Evolutionary conservation across 495 filamentous ascomycete species (phyloP), one percentile per base, ranked within the genome.

Genomic region (Lineolata rhizophorae): DNA sequence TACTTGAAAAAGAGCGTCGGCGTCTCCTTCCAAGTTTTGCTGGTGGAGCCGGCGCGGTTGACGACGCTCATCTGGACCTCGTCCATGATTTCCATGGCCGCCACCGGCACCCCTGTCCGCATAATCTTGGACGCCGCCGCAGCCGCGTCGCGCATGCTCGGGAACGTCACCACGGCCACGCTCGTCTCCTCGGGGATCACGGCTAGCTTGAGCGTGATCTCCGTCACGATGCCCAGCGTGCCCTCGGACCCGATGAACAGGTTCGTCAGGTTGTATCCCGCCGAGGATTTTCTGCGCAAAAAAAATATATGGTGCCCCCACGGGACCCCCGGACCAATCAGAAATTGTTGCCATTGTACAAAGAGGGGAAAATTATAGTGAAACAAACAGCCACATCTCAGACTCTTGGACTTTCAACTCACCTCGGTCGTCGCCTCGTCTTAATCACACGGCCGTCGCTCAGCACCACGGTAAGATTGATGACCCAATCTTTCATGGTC

Each of bases 401-500:
- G 6, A 25, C 22, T 6, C 22, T n/a, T 6, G n/a, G 15, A 3
- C 6, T 2, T 5, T n/a, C 9, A 13, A 27, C 38, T 35, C 40
- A 48, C 45, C 60, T 61, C 8, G 77, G 77, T 14, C 77, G 56
- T 16, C 68, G 67, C 27, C 67, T 57, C 1, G 77, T 84, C 54
- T 82, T 82, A 48, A 83, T 72, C 26, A 83, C 50, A 0, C 70
- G 76, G 2, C 78, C 77, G 47, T 83, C 78, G 6, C 76, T 73
- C 9, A 84, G 58, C 1, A 83, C 77, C 0, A 82, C 72, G 0
- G 77, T 83, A 26, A 84, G 51, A 40, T 76, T 78, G 37, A 84
- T 64, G 17, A 84, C 75, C 78, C 78, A 83, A 40, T 84, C 78
- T 46, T 75, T 76, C 77, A 84, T 84, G 4, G 77, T 82, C 0